These are phyloP conservation scores for Saccharomyces hybrid DNA, from an alignment of 1,139 yeast genomes.

Conservation along the genomic window DNA sequence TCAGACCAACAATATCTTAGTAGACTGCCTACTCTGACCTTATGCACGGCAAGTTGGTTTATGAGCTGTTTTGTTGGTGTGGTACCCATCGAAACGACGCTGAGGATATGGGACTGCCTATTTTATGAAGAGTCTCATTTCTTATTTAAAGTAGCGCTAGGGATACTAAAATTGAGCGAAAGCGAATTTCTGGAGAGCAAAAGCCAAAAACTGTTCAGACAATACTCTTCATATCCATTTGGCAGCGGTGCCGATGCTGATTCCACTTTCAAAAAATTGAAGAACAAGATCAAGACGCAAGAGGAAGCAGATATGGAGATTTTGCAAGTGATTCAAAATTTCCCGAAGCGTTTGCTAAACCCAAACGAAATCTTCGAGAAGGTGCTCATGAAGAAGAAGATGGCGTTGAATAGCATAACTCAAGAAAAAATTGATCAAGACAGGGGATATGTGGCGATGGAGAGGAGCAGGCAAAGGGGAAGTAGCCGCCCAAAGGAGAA, in stretches of 20 bases:
- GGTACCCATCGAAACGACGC: slow-evolving; percentile 76
- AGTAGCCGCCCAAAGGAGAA: slow-evolving; percentile 11
- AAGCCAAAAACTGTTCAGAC: background rate
- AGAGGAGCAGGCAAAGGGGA: slow-evolving; percentile 39
- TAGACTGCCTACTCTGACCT: slow-evolving; percentile 78
- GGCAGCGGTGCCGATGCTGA: slow-evolving; percentile 8
- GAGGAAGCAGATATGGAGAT: slow-evolving; percentile 67
- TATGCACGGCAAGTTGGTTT: slow-evolving; percentile 96
- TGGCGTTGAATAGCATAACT: slow-evolving; percentile 67
- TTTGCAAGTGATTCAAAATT: slow-evolving; percentile 78
- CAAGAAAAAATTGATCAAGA: slow-evolving; percentile 77
- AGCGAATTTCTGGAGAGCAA: slow-evolving; percentile 9
- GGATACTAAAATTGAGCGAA: slow-evolving; percentile 71
- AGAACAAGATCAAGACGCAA: slow-evolving; percentile 6
- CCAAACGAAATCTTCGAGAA: slow-evolving; percentile 64
- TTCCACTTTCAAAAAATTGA: background rate
- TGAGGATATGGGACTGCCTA: slow-evolving; percentile 89
- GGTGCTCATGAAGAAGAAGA: slow-evolving; percentile 62
- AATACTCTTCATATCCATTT: slow-evolving; percentile 7
- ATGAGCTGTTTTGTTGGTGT: slow-evolving; percentile 90
- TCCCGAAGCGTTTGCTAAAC: slow-evolving; percentile 66
- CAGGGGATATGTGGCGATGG: slow-evolving; percentile 64
- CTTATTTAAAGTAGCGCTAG: slow-evolving; percentile 71
- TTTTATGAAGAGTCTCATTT: slow-evolving; percentile 89
- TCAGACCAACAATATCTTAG: slow-evolving; percentile 53